A percentile compares a stretch with the other conserved stretches of the same genome.
phyloP scores from a whole-genome alignment of 306 rosid genomes.

The Pterocarpus macrocarpus region DNA sequence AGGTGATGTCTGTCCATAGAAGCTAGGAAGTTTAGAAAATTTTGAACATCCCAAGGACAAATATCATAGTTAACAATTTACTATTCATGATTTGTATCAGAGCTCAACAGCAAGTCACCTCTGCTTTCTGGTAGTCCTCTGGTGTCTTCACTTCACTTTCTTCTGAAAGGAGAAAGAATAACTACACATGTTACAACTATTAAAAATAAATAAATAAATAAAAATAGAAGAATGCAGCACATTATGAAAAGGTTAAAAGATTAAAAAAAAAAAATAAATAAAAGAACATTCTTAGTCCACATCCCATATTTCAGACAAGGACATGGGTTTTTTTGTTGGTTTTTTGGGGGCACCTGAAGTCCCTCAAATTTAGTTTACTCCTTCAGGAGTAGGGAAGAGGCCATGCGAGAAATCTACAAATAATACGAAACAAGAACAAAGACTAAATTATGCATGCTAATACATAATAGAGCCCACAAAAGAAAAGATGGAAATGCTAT shows the following conservation, averaged over 20 bases:
- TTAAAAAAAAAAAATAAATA: background rate
- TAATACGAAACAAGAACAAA: conserved; percentile 4
- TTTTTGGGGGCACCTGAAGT: background rate
- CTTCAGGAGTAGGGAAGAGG: background rate
- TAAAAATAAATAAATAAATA: background rate
- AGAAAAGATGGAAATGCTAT: conserved; percentile 14
- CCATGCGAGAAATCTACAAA: background rate
- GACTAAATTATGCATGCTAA: conserved; percentile 23
- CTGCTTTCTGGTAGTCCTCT: conserved; percentile 56
- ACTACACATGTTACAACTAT: conserved; percentile 21
- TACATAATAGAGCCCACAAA: background rate
- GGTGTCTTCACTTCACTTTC: conserved; percentile 59
- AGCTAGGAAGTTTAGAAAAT: conserved; percentile 47
- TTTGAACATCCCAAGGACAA: conserved; percentile 39
- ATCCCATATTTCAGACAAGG: conserved; percentile 10
- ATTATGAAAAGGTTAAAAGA: conserved; percentile 7
- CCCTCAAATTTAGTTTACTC: background rate
- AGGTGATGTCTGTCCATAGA: conserved; percentile 58
- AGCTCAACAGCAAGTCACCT: conserved; percentile 67
- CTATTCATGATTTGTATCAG: conserved; percentile 36
- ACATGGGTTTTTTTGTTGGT: background rate
- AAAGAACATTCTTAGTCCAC: background rate
- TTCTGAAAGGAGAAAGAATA: conserved; percentile 58
- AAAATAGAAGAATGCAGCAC: conserved; percentile 11
- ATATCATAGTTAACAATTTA: conserved; percentile 31